Percentiles rank a stretch among this genome's conserved stretches.
phyloP scores from a whole-genome alignment of 306 rosid genomes.

The Glycine tomentella region DNA sequence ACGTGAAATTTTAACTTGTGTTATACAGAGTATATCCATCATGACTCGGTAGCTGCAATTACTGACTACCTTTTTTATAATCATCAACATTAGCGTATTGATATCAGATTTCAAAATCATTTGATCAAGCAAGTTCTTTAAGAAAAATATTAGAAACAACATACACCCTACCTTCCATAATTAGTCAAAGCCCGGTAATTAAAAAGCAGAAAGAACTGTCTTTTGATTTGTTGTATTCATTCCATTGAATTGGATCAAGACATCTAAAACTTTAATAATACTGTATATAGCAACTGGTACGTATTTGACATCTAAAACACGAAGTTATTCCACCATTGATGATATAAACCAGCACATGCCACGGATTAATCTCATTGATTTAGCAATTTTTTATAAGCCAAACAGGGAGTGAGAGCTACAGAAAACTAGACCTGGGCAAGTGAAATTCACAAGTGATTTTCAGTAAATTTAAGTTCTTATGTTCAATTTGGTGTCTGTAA shows the following conservation, averaged over 20 bases:
- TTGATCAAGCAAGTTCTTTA: slow-evolving; percentile 4
- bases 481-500: no score
- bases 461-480: no score
- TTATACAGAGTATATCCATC: not conserved
- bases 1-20: slow-evolving; percentile 7
- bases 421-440: no score
- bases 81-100: not conserved
- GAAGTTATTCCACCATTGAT: not conserved
- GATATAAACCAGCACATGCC: not conserved
- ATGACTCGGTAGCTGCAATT: not conserved
- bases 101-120: not conserved
- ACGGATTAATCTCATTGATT: not conserved
- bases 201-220: slow-evolving; percentile 7
- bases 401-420: no score
- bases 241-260: not conserved
- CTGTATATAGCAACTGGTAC: not conserved
- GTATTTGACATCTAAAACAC: slow-evolving; percentile 11
- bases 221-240: not conserved
- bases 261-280: not conserved
- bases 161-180: not conserved
- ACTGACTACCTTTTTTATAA: not conserved
- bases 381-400: not conserved
- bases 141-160: slow-evolving; percentile 11
- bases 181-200: not conserved
- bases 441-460: no score